These are phyloP conservation scores for Podospora anserina DNA, from an alignment of 495 filamentous ascomycete species.

Conservation along the genomic window DNA sequence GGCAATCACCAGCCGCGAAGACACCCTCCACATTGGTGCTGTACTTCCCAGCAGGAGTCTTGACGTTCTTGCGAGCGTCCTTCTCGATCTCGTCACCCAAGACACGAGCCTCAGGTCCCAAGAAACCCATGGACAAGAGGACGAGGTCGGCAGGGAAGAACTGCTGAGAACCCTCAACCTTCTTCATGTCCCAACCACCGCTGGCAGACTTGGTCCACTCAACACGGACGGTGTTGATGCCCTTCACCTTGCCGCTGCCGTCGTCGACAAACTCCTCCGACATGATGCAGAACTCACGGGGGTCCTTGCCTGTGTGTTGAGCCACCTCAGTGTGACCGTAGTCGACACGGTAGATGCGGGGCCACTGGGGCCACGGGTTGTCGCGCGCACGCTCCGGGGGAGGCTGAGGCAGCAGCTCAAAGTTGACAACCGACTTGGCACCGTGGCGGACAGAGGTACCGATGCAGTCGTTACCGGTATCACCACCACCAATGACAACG, in stretches of 20 bases:
- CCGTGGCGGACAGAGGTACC: constrained; percentile 97
- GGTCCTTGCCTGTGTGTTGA: constrained; percentile 95
- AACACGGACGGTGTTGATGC: constrained; percentile 95
- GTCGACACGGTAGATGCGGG: constrained; percentile 95
- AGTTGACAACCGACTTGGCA: constrained; percentile 95
- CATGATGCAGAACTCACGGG: constrained; percentile 98
- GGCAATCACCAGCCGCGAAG: constrained; percentile 95
- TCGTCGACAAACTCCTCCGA: constrained; percentile 97
- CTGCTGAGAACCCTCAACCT: constrained; percentile 88
- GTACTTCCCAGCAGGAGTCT: constrained; percentile 89
- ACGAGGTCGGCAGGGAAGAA: constrained; percentile 98
- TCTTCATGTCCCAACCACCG: constrained; percentile 99
- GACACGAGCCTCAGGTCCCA: constrained; percentile 89
- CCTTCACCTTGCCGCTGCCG: constrained; percentile 82
- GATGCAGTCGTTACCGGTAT: constrained; percentile 99
- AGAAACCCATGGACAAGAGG: constrained; percentile 96
- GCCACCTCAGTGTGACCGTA: constrained; percentile 97
- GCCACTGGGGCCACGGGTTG: constrained; percentile 99
- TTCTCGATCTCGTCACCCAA: constrained; percentile 85
- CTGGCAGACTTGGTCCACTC: constrained; percentile 90
- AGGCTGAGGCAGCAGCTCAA: constrained; percentile 94
- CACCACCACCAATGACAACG: constrained; percentile 96
- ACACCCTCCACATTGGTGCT: constrained; percentile 84
- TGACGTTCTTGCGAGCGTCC: constrained; percentile 94
- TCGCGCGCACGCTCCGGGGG: constrained; percentile 90